Evolutionary conservation across 495 filamentous ascomycete genomes (phyloP).

Genomic region (Talaromyces nanjingensis): DNA sequence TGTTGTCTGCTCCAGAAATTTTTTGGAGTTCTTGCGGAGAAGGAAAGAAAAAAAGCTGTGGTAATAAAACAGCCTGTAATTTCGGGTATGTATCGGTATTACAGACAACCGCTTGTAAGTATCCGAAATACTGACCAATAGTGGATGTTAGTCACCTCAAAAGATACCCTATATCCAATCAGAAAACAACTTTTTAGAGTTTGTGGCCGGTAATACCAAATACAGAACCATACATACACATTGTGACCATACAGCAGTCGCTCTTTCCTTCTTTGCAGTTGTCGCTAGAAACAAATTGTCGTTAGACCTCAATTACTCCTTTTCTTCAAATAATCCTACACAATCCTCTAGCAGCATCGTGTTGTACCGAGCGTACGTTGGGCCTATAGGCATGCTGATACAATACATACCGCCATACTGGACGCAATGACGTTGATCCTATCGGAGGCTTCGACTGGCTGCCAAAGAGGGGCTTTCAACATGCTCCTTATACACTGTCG

Average conservation of each 20-base stretch:
- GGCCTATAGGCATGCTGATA: neutral
- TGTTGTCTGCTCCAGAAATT: neutral
- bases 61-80: neutral
- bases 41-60: neutral
- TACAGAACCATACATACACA: neutral
- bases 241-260: neutral
- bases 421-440: neutral
- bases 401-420: neutral
- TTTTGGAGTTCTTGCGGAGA: neutral
- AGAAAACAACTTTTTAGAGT: neutral
- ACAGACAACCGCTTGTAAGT: neutral
- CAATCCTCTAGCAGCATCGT: neutral
- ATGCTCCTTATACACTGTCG: neutral
- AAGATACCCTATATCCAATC: neutral
- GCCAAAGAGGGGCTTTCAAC: neutral
- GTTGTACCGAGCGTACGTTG: neutral
- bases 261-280: neutral
- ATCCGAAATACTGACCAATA: neutral
- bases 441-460: neutral
- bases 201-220: neutral
- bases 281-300: neutral
- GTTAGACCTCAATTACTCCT: neutral
- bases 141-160: neutral
- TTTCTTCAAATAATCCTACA: neutral
- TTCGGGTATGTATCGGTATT: conserved; percentile 8